A percentile compares a stretch with the other conserved stretches of the same genome.
These are phyloP conservation scores for Erigeron canadensis DNA, from an alignment of 129 eudicot species.

Conservation along the genomic window DNA sequence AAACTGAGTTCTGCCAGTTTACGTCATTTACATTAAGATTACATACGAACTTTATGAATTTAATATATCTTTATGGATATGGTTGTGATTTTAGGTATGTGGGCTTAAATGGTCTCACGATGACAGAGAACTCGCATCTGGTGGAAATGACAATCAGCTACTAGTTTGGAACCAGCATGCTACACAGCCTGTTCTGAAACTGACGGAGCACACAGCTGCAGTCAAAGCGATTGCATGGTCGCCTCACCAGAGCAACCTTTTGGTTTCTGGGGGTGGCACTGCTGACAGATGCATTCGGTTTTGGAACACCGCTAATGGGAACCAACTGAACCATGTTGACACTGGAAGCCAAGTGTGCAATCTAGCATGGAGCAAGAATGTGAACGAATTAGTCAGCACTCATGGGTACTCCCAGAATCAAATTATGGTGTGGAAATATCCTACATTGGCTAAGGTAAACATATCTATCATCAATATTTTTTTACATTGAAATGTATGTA, in stretches of 20 bases:
- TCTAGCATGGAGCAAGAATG: conserved; percentile 95
- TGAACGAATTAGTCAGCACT: conserved; percentile 93
- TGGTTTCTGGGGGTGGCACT: conserved; percentile 97
- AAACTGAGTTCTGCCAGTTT: background rate
- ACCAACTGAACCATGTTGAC: conserved; percentile 78
- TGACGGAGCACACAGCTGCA: conserved; percentile 95
- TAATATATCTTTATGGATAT: background rate
- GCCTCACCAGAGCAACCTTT: conserved; percentile 83
- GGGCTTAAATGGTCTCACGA: conserved; percentile 99
- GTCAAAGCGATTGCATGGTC: conserved; percentile 98
- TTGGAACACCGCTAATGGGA: conserved; percentile 90
- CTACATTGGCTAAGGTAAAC: conserved; percentile 78
- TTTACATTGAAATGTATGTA: background rate
- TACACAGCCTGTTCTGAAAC: conserved; percentile 58
- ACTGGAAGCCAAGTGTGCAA: conserved; percentile 99
- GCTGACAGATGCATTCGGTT: conserved; percentile 97
- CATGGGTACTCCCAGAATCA: conserved; percentile 98
- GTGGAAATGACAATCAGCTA: conserved; percentile 97
- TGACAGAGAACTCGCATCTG: conserved; percentile 97
- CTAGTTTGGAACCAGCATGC: conserved; percentile 96
- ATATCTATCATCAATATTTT: background rate
- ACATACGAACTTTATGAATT: background rate
- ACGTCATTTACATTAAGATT: background rate
- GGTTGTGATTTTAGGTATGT: conserved; percentile 56
- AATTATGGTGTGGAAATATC: conserved; percentile 98